Evolutionary conservation across 768 basidiomycete genomes (phyloP), one percentile per base, ranked within the genome.

Genomic region (Trametes sanguinea): DNA sequence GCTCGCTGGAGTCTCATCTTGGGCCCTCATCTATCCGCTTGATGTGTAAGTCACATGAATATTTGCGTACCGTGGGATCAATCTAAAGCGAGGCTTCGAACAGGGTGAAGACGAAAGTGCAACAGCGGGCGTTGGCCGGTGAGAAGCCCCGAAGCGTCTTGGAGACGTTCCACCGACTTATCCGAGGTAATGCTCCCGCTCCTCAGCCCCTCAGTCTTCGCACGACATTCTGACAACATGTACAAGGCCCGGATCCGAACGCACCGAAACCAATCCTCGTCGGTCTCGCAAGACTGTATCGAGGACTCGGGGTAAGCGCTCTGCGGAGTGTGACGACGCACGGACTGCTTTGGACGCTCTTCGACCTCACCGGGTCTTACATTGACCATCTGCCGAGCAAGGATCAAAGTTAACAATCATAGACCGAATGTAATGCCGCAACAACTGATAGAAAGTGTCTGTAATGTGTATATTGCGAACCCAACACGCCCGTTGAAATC

Each of bases 21-120:
- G 76, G 76, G 76, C 76, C 4, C 63, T 74, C 53, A 95, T 98
- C 61, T 98, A 98, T 80, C 95, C 95, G 11, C 82, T 96, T 54
- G 94, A 96, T 72, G 94, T 96, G 90, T 91, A 77, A 75, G 87
- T 76, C 14, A 43, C 2, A 27, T 7, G 13, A 8, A 22, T 33
- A 48, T n/a, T 54, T 40, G 47, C 27, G 30, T 16, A 22, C 8
- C 14, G 2, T 6, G 35, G 7, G 35, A 42, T 35, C 39, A 22
- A 54, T 44, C 42, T 47, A 45, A 47, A 43, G 60, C 66, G 45
- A 68, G 22, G 58, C 43, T 68, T 48, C 64, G 35, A 64, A 17
- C 27, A 92, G 90, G 45, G 90, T 94, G 47, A 94, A 96, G 82
- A 98, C 95, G 0, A 96, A 95, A 76, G 81, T 95, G n/a, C 95